Base-by-base conservation (phyloP, 495 filamentous ascomycete genomes). In the Aeminium ludgeri region DNA sequence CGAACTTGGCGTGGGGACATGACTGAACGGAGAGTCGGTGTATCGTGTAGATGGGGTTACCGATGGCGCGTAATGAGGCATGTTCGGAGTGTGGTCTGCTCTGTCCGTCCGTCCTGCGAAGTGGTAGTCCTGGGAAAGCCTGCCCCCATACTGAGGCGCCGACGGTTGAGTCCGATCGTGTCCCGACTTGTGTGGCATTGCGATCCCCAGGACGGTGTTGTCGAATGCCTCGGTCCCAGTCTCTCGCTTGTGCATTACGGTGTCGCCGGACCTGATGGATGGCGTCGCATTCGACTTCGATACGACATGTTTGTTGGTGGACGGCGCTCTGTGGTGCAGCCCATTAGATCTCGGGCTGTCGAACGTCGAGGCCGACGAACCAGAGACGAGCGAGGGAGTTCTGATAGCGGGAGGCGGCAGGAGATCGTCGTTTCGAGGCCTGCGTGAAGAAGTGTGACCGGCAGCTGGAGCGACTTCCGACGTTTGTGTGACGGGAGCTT, bases 1-100 rank as follows among this genome's bases (percentile, higher is more conserved):
- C 6, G 89, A 94, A n/a, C 86, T 94, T 1, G 89, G 86, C 2
- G 89, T 95, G 8, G 89, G 92, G 31, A 83, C 79, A 50, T 80
- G 71, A 59, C 87, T 93, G 61, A 91, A 96, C 25, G 89, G 89
- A 2, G 89, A 97, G 39, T 80, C 84, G 23, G 87, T 92, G 51
- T 87, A 94, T 44, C 83, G 69, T 27, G 86, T 95, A n/a, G 89
- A 95, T 32, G 87, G 85, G 43, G 81, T 95, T 7, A 49, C 47
- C 3, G 60, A 57, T 8, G 50, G 44, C 0, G 58, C 55, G 43
- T 58, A 60, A 45, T 48, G 23, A 46, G 39, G n/a, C 4, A 40
- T 23, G 1, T 42, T 43, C 19, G 48, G 43, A 1, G 48, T 46
- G 11, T 38, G 16, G 31, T 38, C 32, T 33, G 30, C 35, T 10